Percentiles rank a stretch among this genome's conserved stretches.
These are phyloP conservation scores for Pseudonitzschia pungens DNA, from an alignment of 108 stramenopile genomes.

Conservation along the genomic window DNA sequence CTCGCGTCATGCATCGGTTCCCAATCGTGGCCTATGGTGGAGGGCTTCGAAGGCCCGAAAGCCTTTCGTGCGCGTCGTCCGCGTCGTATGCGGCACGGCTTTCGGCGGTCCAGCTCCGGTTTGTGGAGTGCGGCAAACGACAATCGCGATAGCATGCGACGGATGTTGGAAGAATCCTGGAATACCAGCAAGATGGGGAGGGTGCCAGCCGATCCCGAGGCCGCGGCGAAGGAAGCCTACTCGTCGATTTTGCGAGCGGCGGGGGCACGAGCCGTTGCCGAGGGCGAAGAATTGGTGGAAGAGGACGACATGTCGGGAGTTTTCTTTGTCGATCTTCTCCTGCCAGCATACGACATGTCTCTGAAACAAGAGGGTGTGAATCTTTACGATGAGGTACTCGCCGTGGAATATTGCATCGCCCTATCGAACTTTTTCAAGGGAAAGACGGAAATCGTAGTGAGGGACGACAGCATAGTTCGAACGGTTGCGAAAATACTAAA, in stretches of 20 bases:
- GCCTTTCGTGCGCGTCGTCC: not conserved
- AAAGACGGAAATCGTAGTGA: conserved; percentile 32
- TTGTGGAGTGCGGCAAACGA: conserved; percentile 6
- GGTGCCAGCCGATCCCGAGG: conserved; percentile 39
- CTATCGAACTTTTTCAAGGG: conserved; percentile 29
- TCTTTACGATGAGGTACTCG: conserved; percentile 51
- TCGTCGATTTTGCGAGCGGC: conserved; percentile 30
- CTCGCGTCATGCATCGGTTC: not conserved
- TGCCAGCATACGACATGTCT: conserved; percentile 49
- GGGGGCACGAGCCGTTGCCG: not conserved
- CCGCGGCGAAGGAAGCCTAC: conserved; percentile 48
- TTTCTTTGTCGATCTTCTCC: conserved; percentile 38
- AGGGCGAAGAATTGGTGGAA: not conserved
- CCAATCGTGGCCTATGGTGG: not conserved
- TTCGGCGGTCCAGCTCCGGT: not conserved
- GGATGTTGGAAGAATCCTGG: conserved; percentile 58
- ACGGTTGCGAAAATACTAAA: conserved; percentile 28
- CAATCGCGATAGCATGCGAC: conserved; percentile 36
- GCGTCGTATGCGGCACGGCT: not conserved
- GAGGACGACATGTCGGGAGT: conserved; percentile 10
- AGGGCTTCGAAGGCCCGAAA: not conserved
- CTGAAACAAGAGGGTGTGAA: conserved; percentile 23
- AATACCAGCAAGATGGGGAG: conserved; percentile 49
- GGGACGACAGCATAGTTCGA: conserved; percentile 30
- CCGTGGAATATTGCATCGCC: conserved; percentile 44